phyloP scores from a whole-genome alignment of 768 basidiomycete species.

The Candolleomyces efflorescens region DNA sequence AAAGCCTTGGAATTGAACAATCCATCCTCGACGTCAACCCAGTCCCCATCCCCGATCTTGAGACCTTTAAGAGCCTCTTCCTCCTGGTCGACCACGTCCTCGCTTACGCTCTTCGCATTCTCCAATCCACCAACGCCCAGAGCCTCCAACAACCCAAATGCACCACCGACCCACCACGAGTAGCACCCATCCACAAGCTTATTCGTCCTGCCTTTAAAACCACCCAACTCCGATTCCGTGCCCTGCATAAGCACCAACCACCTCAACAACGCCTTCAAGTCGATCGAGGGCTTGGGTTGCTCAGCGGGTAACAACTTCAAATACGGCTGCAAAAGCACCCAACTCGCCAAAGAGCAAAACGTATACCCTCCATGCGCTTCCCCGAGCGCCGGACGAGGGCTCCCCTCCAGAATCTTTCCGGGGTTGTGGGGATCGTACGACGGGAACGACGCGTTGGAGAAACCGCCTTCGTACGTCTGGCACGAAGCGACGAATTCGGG shows the following conservation, averaged over 20 bases:
- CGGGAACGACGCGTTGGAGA: constrained; percentile 75
- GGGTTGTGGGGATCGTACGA: constrained; percentile 39
- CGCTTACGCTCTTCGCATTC: constrained; percentile 29
- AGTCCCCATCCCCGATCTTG: constrained; percentile 25
- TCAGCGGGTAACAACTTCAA: constrained; percentile 17
- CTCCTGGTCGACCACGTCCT: constrained; percentile 7
- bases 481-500: constrained; percentile 81
- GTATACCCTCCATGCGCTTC: constrained; percentile 99
- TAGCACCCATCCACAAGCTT: constrained; percentile 99
- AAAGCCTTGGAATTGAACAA: constrained; percentile 66
- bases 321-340: constrained; percentile 71
- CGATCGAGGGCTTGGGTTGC: constrained; percentile 36
- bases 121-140: constrained; percentile 37
- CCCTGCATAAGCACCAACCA: constrained; percentile 92
- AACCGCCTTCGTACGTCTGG: constrained; percentile 98
- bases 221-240: constrained; percentile 75
- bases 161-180: constrained; percentile 98
- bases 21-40: constrained; percentile 67
- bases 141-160: constrained; percentile 73
- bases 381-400: constrained; percentile 72
- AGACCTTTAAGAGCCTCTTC: constrained; percentile 1
- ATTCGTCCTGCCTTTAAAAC: constrained; percentile 91
- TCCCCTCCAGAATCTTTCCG: constrained; percentile 26
- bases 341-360: constrained; percentile 85
- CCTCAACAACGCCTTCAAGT: constrained; percentile 57